A percentile compares a stretch with the other conserved stretches of the same genome.
These are phyloP conservation scores for Podospora pseudopauciseta DNA, from an alignment of 495 filamentous ascomycete genomes.

Conservation along the genomic window DNA sequence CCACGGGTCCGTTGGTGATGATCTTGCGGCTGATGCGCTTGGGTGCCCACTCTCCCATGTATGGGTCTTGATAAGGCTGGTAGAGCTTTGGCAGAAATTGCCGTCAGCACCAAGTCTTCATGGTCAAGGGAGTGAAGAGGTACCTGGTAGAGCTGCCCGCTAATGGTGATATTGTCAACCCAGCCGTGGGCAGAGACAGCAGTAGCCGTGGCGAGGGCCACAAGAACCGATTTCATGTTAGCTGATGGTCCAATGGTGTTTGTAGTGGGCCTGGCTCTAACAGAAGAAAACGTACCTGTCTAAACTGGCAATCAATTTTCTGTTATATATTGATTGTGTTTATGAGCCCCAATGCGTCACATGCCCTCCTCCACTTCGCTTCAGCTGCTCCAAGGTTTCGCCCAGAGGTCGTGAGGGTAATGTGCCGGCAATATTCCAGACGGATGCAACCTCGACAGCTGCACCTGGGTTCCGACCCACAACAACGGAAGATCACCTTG, in stretches of 20 bases:
- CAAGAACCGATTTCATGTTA: conserved; percentile 28
- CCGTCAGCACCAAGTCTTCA: not conserved
- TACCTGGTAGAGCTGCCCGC: conserved; percentile 31
- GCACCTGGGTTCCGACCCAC: not conserved
- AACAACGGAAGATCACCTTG: not conserved
- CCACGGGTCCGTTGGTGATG: conserved; percentile 44
- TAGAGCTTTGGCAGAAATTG: conserved; percentile 21
- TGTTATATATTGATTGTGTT: not conserved
- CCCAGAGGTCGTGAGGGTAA: not conserved
- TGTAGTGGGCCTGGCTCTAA: not conserved
- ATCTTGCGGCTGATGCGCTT: conserved; percentile 42
- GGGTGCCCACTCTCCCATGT: conserved; percentile 33
- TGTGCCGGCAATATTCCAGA: not conserved
- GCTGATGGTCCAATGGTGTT: no score
- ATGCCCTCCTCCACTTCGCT: not conserved
- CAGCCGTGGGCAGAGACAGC: conserved; percentile 58
- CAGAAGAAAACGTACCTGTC: not conserved
- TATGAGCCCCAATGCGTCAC: not conserved
- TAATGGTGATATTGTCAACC: conserved; percentile 46
- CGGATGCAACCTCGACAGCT: not conserved
- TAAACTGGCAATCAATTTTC: not conserved
- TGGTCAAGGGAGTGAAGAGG: not conserved
- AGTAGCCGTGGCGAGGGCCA: conserved; percentile 42
- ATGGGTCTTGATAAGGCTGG: conserved; percentile 45
- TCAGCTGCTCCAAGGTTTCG: not conserved